These are phyloP conservation scores for Xylaria hypoxylon DNA, from an alignment of 2,329 filamentous ascomycete species.

Conservation along the genomic window DNA sequence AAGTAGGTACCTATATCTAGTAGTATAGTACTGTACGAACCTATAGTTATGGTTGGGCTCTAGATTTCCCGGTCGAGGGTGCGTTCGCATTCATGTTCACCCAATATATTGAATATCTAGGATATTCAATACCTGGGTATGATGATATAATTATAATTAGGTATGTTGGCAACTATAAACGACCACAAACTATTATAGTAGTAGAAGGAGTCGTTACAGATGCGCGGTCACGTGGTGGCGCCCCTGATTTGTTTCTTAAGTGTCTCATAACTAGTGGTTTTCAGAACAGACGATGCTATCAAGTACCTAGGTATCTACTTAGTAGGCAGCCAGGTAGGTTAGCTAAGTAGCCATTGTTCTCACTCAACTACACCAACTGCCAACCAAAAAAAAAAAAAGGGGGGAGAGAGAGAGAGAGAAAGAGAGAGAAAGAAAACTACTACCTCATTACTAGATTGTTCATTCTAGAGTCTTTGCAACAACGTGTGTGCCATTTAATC, in stretches of 20 bases:
- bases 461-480: background rate
- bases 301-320: too few relatives aligned
- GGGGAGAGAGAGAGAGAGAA: background rate
- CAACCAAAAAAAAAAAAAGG: background rate
- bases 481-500: background rate
- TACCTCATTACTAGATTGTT: background rate
- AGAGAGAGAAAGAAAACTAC: background rate
- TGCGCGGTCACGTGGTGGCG: slow-evolving; percentile 28
- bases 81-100: slow-evolving; percentile 9
- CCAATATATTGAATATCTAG: slow-evolving; percentile 12
- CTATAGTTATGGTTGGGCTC: too few relatives aligned
- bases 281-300: slow-evolving; percentile 12
- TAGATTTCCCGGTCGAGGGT: background rate
- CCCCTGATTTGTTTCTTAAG: slow-evolving; percentile 38
- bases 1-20: too few relatives aligned
- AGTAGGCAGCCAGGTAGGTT: too few relatives aligned
- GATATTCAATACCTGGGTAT: too few relatives aligned
- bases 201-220: slow-evolving; percentile 6
- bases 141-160: too few relatives aligned
- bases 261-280: slow-evolving; percentile 32
- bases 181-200: background rate
- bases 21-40: background rate
- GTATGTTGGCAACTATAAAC: background rate
- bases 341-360: too few relatives aligned
- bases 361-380: too few relatives aligned